Conservation (phyloP, 352 stramenopile species). For the Hyaloperonospora arabidopsidis region DNA sequence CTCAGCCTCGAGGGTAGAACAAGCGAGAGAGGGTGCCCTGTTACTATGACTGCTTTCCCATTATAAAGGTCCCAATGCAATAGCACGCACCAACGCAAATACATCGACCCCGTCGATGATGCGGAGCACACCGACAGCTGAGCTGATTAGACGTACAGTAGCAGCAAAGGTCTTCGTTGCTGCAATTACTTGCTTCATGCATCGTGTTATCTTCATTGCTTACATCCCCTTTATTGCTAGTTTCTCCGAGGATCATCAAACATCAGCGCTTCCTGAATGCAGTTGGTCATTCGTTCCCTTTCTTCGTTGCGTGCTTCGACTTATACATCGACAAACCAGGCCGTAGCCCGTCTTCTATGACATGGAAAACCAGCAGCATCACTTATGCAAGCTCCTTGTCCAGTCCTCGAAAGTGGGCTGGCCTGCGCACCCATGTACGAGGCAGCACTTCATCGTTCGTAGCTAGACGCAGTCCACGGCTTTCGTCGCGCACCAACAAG, state of each 20-base stretch:
- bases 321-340: too few relatives aligned
- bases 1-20: conserved; percentile 34
- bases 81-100: conserved; percentile 24
- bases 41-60: conserved; percentile 16
- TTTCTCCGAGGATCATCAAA: too few relatives aligned
- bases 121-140: too few relatives aligned
- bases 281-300: too few relatives aligned
- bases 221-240: too few relatives aligned
- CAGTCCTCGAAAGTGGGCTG: conserved; percentile 63
- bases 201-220: too few relatives aligned
- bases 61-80: conserved; percentile 30
- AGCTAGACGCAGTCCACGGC: conserved; percentile 52
- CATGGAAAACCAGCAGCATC: conserved; percentile 1
- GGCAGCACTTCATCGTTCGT: conserved; percentile 68
- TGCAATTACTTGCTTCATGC: too few relatives aligned
- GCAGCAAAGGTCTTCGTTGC: too few relatives aligned
- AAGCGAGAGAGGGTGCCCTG: conserved; percentile 32
- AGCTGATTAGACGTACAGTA: too few relatives aligned
- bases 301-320: too few relatives aligned
- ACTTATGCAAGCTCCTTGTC: conserved; percentile 35
- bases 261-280: too few relatives aligned
- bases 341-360: too few relatives aligned
- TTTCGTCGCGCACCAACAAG: conserved; percentile 55
- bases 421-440: conserved; percentile 75
- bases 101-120: neutral